A percentile compares a stretch with the other conserved stretches of the same genome.
These are phyloP conservation scores for Litsea cubeba DNA, from an alignment of 164 flowering plant species.

Conservation along the genomic window DNA sequence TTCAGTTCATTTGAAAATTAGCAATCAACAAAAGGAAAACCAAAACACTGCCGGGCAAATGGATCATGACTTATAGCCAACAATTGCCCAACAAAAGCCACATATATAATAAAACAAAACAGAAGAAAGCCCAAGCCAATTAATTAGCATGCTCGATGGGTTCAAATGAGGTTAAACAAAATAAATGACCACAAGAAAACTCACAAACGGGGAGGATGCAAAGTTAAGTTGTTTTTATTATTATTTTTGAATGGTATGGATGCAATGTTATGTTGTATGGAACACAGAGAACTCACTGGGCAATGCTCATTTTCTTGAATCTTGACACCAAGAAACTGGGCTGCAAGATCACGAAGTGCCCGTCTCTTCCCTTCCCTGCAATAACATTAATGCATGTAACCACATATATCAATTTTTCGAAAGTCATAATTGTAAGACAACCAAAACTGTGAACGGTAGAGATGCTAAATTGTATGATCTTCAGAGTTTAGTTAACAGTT, in stretches of 20 bases:
- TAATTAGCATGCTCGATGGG: background rate
- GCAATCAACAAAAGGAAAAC: background rate
- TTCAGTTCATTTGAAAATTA: background rate
- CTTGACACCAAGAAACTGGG: constrained; percentile 60
- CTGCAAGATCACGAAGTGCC: constrained; percentile 70
- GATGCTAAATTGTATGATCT: too few species aligned
- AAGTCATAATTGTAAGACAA: too few species aligned
- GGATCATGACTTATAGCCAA: too few species aligned
- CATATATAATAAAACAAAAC: background rate
- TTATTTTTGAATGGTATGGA: background rate
- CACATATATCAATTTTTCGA: background rate
- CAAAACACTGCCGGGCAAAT: background rate
- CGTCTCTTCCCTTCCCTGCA: constrained; percentile 60
- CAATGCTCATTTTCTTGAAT: constrained; percentile 93
- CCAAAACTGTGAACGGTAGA: too few species aligned
- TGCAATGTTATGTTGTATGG: background rate
- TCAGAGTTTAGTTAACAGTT: too few species aligned
- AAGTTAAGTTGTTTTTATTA: too few species aligned
- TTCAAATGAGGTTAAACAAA: background rate
- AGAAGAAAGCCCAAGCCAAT: background rate
- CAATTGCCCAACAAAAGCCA: background rate
- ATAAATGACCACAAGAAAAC: too few species aligned
- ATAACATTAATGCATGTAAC: constrained; percentile 6
- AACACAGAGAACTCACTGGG: constrained; percentile 47
- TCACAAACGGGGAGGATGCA: too few species aligned